Evolutionary conservation across 805 yeast genomes (phyloP).

Genomic region (Debaryomyces hansenii): DNA sequence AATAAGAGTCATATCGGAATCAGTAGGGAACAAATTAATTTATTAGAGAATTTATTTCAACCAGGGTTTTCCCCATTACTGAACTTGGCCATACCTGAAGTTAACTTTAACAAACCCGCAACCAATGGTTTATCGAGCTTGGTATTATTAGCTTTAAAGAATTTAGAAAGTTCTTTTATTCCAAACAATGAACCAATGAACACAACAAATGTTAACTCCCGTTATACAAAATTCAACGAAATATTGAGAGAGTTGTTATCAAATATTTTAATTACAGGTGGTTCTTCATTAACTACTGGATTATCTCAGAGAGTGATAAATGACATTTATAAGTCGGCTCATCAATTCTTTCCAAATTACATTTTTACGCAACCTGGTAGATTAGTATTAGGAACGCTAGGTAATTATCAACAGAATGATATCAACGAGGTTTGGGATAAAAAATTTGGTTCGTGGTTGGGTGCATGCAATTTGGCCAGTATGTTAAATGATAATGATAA

Average conservation of each 20-base stretch:
- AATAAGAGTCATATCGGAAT: constrained; percentile 16
- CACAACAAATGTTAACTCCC: constrained; percentile 20
- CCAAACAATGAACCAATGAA: constrained; percentile 30
- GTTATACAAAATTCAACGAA: constrained; percentile 37
- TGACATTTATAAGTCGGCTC: constrained; percentile 50
- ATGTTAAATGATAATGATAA: constrained; percentile 50
- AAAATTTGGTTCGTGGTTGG: constrained; percentile 64
- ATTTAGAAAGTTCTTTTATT: constrained; percentile 33
- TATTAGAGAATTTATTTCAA: constrained; percentile 67
- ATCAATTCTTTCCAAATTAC: constrained; percentile 48
- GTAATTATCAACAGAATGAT: constrained; percentile 26
- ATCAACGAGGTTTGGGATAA: constrained; percentile 48
- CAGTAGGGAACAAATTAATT: constrained; percentile 12
- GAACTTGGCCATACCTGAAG: constrained; percentile 25
- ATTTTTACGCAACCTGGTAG: constrained; percentile 28
- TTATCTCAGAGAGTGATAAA: constrained; percentile 54
- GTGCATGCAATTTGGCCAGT: constrained; percentile 68
- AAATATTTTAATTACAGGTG: constrained; percentile 61
- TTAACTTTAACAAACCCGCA: constrained; percentile 43
- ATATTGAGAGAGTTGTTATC: constrained; percentile 35
- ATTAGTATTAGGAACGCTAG: constrained; percentile 20
- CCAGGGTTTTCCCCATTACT: constrained; percentile 57
- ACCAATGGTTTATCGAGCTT: constrained; percentile 49
- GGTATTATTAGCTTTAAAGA: constrained; percentile 35
- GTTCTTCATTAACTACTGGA: constrained; percentile 55